Evolutionary conservation across 2,329 filamentous ascomycete genomes (phyloP), one percentile per base, ranked within the genome.

Genomic region (Ophiostoma australiae): DNA sequence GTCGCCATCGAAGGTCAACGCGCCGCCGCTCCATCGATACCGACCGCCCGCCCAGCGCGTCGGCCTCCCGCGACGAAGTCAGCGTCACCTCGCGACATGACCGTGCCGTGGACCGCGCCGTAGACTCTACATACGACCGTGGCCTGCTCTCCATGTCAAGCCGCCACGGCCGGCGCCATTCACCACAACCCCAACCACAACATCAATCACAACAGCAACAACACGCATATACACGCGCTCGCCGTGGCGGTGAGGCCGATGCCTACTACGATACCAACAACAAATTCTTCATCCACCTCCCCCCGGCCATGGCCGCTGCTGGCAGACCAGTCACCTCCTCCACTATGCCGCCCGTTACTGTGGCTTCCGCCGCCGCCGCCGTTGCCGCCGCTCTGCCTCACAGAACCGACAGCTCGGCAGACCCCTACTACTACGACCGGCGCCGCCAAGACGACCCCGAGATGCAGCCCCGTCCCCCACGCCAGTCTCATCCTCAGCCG

Each of bases 21-120:
- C 78, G 80, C 66, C 78, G 80, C 72, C 78, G 80, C 75, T 82
- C 81, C 70, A 78, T 78, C 77, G 81, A 81, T 23, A 17, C 11
- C 13, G 66, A 44, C 37, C 66, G 66, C 11, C 23, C 39, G 39
- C 66, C 66, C 58, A 75, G 76, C 58, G 76, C 75, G 55, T 68
- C 70, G 10, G 75, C 48, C 67, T 73, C 68, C 72, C 76, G 58
- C 15, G 27, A 52, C 39, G 70, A 63, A 27, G 67, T 20, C 67
- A 69, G 44, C 44, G 27, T 55, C 44, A 66, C n/a, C 23, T 44
- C 44, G 8, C 63, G 23, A 7, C 63, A 17, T 23, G 52, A 58
- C n/a, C 52, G 61, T 65, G 61, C 27, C 23, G 58, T 33, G 23
- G 31, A 15, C 13, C n/a, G 52, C 8, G 55, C 23, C 10, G 55